Evolutionary conservation across 2,329 filamentous ascomycete genomes (phyloP), one percentile per base, ranked within the genome.

Genomic region (Capronia epimyces): DNA sequence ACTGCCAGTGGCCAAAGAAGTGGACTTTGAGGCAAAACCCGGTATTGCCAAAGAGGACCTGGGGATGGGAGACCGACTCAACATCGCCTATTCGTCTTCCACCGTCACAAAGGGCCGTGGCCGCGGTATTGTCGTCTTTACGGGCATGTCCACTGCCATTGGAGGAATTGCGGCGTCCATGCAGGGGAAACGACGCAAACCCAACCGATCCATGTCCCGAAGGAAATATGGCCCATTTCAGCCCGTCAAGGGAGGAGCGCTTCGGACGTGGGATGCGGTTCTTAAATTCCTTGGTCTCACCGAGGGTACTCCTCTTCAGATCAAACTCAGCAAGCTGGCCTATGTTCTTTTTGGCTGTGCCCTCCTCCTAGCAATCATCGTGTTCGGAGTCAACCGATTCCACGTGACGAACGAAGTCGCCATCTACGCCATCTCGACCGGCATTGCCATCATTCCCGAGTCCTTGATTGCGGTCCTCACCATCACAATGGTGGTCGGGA

Each of bases 271-370:
- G 57, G 75, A 79, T 62, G 68, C 68, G 18, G 61, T 77, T 53
- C 75, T 76, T 39, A 72, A 73, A 55, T 79, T 83, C 56, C 69
- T 83, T 37, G 80, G 81, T 44, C 70, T 83, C 49, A 78, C 74
- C 43, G 76, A 86, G 48, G 89, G 89, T 43, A 95, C 89, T 1
- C 89, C 89, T 0, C 74, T 95, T 40, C 88, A 94, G 70, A 83
- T 85, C 59, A 91, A 87, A 64, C 76, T 95, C 45, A 88, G 86
- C 71, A 89, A 90, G 68, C 84, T 95, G 63, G 89, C 89, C 22
- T 82, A 93, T 37, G 66, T 88, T 2, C 79, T 95, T 1, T 94
- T 95, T 63, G 82, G 76, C 41, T 78, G 89, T 44, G 89, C 80
- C 4, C 74, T 83, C 36, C 60, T 83, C 8, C 71, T 81, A 40